Conservation (phyloP, 371 early-diverging fungal genomes). For the Thermomucor indicae-seudaticae region DNA sequence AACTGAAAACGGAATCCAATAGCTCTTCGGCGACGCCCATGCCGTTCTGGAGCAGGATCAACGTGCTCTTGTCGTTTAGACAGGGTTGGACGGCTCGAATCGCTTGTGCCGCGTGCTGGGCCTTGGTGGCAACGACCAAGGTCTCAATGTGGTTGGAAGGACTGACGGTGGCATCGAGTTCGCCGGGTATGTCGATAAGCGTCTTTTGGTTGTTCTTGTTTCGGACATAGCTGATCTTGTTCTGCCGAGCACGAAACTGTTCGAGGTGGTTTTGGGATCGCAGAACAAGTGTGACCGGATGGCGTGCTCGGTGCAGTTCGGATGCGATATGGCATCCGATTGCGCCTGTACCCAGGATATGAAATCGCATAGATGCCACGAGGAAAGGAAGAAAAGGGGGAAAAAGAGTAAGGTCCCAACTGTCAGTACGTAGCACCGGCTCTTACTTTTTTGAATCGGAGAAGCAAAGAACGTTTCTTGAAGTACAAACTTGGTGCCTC, state of each 20-base stretch:
- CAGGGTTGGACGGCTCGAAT: slow-evolving; percentile 28
- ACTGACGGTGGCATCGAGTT: slow-evolving; percentile 11
- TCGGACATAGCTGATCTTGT: slow-evolving; percentile 21
- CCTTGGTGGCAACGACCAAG: slow-evolving; percentile 38
- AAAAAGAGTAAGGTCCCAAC: too few relatives aligned
- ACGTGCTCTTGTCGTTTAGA: slow-evolving; percentile 33
- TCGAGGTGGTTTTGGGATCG: slow-evolving; percentile 17
- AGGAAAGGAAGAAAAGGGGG: too few relatives aligned
- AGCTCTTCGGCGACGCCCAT: slow-evolving; percentile 61
- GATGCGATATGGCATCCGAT: slow-evolving; percentile 39
- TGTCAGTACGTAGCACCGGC: too few relatives aligned
- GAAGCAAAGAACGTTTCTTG: too few relatives aligned
- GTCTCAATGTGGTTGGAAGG: slow-evolving; percentile 10
- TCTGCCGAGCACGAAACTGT: slow-evolving; percentile 17
- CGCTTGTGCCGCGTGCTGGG: slow-evolving; percentile 46
- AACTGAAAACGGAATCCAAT: slow-evolving; percentile 22
- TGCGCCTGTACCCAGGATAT: slow-evolving; percentile 45
- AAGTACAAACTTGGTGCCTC: too few relatives aligned
- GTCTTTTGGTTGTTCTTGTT: too few relatives aligned
- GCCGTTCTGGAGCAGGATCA: slow-evolving; percentile 61
- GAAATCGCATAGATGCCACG: too few relatives aligned
- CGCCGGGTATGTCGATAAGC: background rate
- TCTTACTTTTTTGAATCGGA: too few relatives aligned
- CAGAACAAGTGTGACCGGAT: slow-evolving; percentile 29
- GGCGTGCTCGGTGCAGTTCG: slow-evolving; percentile 17